Evolutionary conservation across 2,329 filamentous ascomycete genomes (phyloP).

Genomic region (Fusarium gaditjirri): DNA sequence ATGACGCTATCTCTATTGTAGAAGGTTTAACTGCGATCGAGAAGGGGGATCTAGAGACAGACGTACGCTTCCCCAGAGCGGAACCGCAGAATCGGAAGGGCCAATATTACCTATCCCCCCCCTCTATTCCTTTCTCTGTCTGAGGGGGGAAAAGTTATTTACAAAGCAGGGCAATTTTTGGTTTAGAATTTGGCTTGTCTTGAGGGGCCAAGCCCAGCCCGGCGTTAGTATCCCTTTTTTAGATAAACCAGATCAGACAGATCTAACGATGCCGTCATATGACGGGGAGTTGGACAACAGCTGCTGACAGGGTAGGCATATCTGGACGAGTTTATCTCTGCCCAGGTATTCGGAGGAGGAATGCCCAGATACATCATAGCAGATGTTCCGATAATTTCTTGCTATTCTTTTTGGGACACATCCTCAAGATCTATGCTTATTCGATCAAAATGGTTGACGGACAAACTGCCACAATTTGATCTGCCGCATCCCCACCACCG

Average conservation of each 20-base stretch:
- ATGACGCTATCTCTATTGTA: constrained; percentile 38
- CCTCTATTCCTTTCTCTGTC: neutral
- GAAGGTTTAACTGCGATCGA: constrained; percentile 4
- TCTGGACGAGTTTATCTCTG: neutral
- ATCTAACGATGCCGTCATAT: constrained; percentile 39
- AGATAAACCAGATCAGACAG: constrained; percentile 31
- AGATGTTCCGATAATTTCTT: neutral
- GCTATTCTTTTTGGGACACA: neutral
- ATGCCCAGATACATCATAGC: neutral
- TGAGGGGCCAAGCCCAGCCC: constrained; percentile 7
- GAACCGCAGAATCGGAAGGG: constrained; percentile 29
- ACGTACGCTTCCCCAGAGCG: constrained; percentile 13
- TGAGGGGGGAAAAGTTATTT: neutral
- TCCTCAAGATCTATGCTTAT: neutral
- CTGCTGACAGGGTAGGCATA: neutral
- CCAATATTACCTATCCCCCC: neutral
- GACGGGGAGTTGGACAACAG: constrained; percentile 34
- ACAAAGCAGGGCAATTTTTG: constrained; percentile 2
- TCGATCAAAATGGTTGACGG: constrained; percentile 11
- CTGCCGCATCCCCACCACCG: constrained; percentile 30
- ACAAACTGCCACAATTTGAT: constrained; percentile 32
- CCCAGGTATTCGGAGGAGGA: neutral
- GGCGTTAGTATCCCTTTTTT: constrained; percentile 27
- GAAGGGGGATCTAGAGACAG: constrained; percentile 6
- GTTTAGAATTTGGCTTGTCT: constrained; percentile 2